Base-by-base conservation (phyloP, 2,329 filamentous ascomycete genomes). In the Chaetomium sp. region DNA sequence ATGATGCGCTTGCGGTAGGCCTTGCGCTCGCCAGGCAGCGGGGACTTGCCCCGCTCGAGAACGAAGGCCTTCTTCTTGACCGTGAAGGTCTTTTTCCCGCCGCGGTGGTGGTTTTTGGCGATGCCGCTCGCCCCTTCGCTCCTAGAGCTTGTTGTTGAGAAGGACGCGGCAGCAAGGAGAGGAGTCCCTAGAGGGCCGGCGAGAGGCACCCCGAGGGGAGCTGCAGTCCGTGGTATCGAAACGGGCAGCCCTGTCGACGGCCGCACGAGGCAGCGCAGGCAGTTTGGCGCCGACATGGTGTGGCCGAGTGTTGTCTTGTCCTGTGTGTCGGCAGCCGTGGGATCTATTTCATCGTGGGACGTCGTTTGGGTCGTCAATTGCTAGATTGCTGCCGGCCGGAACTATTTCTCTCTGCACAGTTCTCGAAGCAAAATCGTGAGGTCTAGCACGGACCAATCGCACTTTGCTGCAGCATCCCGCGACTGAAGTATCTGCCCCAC, bases 1-100 rank as follows among this genome's bases (percentile, higher is more conserved):
- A 95, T 85, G 66, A 99, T 89, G 64, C 89, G 85, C 76, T 95
- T 96, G 62, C 91, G 85, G 68, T 89, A 78, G 34, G 89, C 88
- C 74, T 91, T 95, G 62, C 91, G 84, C 77, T 96, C 91, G 62
- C 91, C 92, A 3, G 83, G 78, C 10, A 76, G 76, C 19, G 88
- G 87, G 12, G 83, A 78, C 71, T 79, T 81, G 54, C 74, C 69
- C 33, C 72, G 71, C 33, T 70, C 71, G 45, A 75, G 66, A 12
- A 68, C 65, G 64, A 70, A 74, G 68, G 77, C 78, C 71, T 82
- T 84, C 71, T 82, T 84, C 61, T 72, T 74, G 60, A 64, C 64
- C 53, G 65, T 67, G 43, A 61, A 61, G 36, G 71, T 59, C 59
- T 72, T 42, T 6, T 14, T 77, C 48, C 56, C n/a, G 10, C 67